Conservation (phyloP, 2,329 filamentous ascomycete species). For the Escovopsis weberi region DNA sequence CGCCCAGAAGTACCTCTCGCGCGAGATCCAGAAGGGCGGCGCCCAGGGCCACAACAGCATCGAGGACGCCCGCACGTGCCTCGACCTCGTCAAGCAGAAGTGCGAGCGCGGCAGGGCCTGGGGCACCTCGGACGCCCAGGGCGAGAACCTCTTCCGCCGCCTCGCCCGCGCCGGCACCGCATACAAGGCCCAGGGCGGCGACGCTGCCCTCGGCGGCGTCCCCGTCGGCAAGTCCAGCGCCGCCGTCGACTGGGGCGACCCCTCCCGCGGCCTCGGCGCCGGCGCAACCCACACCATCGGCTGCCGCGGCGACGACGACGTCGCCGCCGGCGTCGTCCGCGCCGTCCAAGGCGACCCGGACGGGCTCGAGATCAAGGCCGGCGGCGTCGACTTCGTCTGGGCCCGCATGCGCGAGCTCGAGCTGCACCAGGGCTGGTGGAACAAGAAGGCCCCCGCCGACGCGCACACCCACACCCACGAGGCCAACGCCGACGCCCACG, state of each 20-base stretch:
- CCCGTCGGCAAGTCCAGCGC: slow-evolving; percentile 50
- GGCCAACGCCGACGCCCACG: slow-evolving; percentile 4
- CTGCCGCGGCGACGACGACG: slow-evolving; percentile 45
- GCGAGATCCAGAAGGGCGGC: slow-evolving; percentile 77
- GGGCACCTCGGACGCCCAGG: slow-evolving; percentile 62
- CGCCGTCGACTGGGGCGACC: slow-evolving; percentile 82
- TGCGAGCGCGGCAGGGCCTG: slow-evolving; percentile 83
- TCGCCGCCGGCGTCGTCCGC: slow-evolving; percentile 38
- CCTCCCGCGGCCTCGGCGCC: slow-evolving; percentile 41
- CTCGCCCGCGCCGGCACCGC: slow-evolving; percentile 49
- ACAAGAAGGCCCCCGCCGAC: slow-evolving; percentile 34
- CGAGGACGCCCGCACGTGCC: slow-evolving; percentile 80
- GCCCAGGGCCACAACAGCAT: slow-evolving; percentile 71
- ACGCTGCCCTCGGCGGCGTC: slow-evolving; percentile 39
- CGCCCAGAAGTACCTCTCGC: slow-evolving; percentile 67
- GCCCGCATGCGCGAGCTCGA: slow-evolving; percentile 52
- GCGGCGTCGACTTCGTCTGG: slow-evolving; percentile 53
- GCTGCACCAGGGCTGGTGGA: slow-evolving; percentile 53
- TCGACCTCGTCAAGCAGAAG: slow-evolving; percentile 89
- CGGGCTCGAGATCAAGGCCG: slow-evolving; percentile 40
- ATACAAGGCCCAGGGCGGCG: slow-evolving; percentile 47
- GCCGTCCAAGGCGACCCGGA: slow-evolving; percentile 44
- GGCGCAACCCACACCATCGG: slow-evolving; percentile 42
- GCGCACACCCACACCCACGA: slow-evolving; percentile 8
- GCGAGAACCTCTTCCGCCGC: slow-evolving; percentile 81